Evolutionary conservation across 1,139 yeast genomes (phyloP).

Genomic region (Taiozyma sp.): DNA sequence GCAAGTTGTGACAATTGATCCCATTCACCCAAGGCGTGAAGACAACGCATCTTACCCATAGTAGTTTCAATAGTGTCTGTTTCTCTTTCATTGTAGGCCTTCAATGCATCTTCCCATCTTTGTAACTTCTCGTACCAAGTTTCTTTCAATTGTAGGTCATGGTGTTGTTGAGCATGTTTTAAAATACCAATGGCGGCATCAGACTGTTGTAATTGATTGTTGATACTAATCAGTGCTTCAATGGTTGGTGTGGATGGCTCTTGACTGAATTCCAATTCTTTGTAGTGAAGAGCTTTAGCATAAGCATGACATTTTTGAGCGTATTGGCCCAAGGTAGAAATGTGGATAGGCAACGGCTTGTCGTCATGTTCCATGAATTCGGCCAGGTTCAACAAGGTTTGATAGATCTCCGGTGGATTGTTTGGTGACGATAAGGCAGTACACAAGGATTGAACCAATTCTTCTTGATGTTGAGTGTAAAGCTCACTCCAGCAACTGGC

Average conservation of each 20-base stretch:
- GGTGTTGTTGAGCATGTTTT: conserved; percentile 93
- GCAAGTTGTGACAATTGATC: conserved; percentile 86
- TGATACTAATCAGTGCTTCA: conserved; percentile 87
- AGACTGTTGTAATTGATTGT: conserved; percentile 91
- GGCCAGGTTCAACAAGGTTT: conserved; percentile 80
- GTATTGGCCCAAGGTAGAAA: conserved; percentile 83
- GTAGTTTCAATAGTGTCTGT: conserved; percentile 63
- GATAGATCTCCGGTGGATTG: conserved; percentile 95
- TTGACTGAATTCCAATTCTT: conserved; percentile 90
- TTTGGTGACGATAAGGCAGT: conserved; percentile 86
- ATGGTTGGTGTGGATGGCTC: conserved; percentile 92
- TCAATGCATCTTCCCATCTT: conserved; percentile 96
- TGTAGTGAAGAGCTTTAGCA: conserved; percentile 95
- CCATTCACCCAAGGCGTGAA: conserved; percentile 98
- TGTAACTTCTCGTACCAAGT: conserved; percentile 97
- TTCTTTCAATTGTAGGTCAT: conserved; percentile 87
- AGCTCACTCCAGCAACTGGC: conserved; percentile 95
- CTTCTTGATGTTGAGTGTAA: conserved; percentile 90
- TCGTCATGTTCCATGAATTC: conserved; percentile 99
- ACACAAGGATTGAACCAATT: conserved; percentile 79
- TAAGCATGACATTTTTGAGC: conserved; percentile 97
- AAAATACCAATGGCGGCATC: conserved; percentile 98
- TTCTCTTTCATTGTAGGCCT: conserved; percentile 78
- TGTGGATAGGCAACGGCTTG: conserved; percentile 86
- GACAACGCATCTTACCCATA: conserved; percentile 97